These are phyloP conservation scores for Triticum monococcum DNA, from an alignment of 176 grass and related monocot species.

Conservation along the genomic window DNA sequence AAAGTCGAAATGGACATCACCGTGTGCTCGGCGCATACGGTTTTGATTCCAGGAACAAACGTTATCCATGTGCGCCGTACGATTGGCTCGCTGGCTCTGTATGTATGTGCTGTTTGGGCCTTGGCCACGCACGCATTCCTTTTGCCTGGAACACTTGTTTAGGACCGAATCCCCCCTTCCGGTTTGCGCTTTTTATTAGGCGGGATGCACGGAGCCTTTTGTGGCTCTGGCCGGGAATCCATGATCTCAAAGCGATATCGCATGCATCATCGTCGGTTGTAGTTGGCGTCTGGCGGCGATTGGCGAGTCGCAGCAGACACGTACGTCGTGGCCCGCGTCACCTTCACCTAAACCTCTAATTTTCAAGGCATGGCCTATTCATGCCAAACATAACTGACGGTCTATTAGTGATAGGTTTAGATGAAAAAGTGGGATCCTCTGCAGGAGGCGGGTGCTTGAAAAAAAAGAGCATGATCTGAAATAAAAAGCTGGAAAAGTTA, in stretches of 20 bases:
- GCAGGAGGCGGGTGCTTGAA: no score
- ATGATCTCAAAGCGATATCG: conserved; percentile 6
- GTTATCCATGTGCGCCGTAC: conserved; percentile 29
- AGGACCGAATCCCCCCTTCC: background rate
- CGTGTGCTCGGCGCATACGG: background rate
- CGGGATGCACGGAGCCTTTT: conserved; percentile 13
- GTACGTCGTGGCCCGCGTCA: background rate
- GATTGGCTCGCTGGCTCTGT: background rate
- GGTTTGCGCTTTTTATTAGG: conserved; percentile 32
- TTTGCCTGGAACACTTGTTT: background rate
- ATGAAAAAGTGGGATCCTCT: no score
- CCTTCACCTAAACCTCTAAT: conserved; percentile 8
- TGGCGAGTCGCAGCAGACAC: no score
- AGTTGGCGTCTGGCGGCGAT: no score
- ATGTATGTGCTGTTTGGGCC: background rate
- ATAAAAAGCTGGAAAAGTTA: no score
- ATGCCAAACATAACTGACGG: no score
- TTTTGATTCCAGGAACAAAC: conserved; percentile 24
- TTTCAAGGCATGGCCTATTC: background rate
- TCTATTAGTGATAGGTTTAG: no score
- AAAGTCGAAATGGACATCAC: no score
- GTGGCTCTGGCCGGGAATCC: background rate
- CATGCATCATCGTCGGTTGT: background rate
- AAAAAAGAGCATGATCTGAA: no score
- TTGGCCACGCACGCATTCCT: background rate